Evolutionary conservation across 768 basidiomycete genomes (phyloP).

Genomic region (Omphalotus guepiniiformis): DNA sequence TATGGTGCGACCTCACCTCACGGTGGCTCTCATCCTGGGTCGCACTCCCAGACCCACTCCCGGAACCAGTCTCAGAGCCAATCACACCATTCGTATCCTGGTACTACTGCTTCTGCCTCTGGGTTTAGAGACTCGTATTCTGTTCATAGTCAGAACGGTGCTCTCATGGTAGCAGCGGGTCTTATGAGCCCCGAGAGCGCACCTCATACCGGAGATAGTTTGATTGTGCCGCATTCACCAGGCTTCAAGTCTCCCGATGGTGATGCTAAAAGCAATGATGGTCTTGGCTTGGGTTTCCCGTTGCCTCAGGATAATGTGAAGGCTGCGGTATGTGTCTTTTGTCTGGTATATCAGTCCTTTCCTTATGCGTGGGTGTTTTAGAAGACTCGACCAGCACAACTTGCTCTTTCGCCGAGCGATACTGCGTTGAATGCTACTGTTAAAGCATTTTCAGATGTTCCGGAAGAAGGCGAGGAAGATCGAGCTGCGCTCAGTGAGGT

Average conservation of each 20-base stretch:
- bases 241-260: not conserved
- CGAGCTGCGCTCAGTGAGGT: slow-evolving; percentile 67
- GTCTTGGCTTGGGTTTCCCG: slow-evolving; percentile 7
- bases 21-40: slow-evolving; percentile 2
- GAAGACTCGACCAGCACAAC: slow-evolving; percentile 39
- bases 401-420: slow-evolving; percentile 61
- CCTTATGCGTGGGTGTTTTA: no score
- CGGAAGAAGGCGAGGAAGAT: slow-evolving; percentile 45
- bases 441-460: slow-evolving; percentile 30
- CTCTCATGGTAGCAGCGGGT: slow-evolving; percentile 22
- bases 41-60: slow-evolving; percentile 24
- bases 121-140: slow-evolving; percentile 4
- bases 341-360: no score
- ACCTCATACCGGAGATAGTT: slow-evolving; percentile 17
- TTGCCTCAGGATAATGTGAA: no score
- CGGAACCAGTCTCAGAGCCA: slow-evolving; percentile 39
- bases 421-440: slow-evolving; percentile 44
- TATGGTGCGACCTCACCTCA: slow-evolving; percentile 8
- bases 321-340: no score
- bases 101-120: slow-evolving; percentile 13
- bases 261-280: not conserved
- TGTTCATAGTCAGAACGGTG: slow-evolving; percentile 16
- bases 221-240: slow-evolving; percentile 1
- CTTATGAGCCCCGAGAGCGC: slow-evolving; percentile 13
- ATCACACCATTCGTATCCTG: slow-evolving; percentile 43